phyloP scores from a whole-genome alignment of 768 basidiomycete genomes.

The Crucibulum laeve region DNA sequence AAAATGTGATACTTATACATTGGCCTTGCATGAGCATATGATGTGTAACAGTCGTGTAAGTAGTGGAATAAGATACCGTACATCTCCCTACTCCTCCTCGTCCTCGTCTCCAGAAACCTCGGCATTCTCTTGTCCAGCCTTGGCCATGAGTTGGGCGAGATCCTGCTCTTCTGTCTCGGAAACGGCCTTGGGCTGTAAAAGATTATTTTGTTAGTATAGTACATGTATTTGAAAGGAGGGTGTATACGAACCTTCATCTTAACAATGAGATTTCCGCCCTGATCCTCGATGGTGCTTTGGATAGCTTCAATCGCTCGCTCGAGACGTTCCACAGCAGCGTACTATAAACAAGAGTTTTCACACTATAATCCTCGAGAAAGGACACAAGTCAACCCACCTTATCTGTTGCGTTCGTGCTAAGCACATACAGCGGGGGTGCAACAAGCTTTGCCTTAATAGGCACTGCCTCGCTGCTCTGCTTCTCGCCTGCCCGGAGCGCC shows the following conservation, averaged over 20 bases:
- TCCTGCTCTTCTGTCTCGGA: conserved; percentile 98
- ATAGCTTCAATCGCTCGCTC: conserved; percentile 94
- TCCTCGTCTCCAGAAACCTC: conserved; percentile 96
- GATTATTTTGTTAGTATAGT: neutral
- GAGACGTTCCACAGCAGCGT: conserved; percentile 86
- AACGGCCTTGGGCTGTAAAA: conserved; percentile 86
- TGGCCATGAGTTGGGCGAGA: conserved; percentile 94
- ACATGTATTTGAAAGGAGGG: neutral
- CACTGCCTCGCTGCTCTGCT: conserved; percentile 80
- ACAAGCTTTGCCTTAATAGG: conserved; percentile 97
- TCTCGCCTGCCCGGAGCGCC: conserved; percentile 86
- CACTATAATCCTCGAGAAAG: neutral
- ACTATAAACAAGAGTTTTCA: conserved; percentile 32
- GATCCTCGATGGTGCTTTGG: conserved; percentile 74
- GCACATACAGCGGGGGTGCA: conserved; percentile 92
- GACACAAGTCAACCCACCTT: conserved; percentile 48
- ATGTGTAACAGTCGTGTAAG: neutral
- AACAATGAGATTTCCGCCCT: conserved; percentile 82
- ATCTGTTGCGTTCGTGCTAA: conserved; percentile 95
- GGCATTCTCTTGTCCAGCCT: conserved; percentile 89
- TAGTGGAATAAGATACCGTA: neutral
- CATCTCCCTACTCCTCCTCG: conserved; percentile 46
- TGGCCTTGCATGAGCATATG: neutral
- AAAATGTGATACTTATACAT: no score
- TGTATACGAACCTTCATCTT: conserved; percentile 98